phyloP scores from a whole-genome alignment of 495 filamentous ascomycete genomes.

The Durotheca rogersii region DNA sequence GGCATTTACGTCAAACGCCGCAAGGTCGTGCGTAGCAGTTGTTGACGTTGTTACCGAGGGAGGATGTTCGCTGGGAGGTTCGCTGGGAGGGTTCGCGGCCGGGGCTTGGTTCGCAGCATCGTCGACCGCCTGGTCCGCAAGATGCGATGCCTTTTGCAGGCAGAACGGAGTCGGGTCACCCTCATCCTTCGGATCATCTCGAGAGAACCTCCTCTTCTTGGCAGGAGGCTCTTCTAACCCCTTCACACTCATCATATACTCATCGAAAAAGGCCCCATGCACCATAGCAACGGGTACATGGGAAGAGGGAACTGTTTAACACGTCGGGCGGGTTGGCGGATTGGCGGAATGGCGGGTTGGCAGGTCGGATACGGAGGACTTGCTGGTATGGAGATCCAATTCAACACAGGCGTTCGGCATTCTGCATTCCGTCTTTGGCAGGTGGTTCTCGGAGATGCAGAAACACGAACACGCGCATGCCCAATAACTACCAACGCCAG shows the following conservation, averaged over 20 bases:
- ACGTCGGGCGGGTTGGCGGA: no score
- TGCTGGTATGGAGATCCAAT: no score
- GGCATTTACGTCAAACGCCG: slow-evolving; percentile 62
- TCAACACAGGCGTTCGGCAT: no score
- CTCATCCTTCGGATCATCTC: slow-evolving; percentile 52
- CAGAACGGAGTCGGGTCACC: slow-evolving; percentile 6
- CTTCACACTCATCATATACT: slow-evolving; percentile 53
- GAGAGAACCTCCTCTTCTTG: slow-evolving; percentile 84
- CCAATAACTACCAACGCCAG: no score
- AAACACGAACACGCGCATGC: no score
- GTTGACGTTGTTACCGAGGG: neutral
- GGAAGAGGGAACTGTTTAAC: no score
- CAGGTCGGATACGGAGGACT: no score
- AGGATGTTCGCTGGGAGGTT: neutral
- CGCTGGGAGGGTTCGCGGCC: neutral
- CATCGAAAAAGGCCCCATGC: no score
- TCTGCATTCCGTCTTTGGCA: no score
- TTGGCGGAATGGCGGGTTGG: no score
- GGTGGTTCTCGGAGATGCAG: no score
- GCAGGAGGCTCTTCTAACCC: slow-evolving; percentile 61
- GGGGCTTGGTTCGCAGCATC: slow-evolving; percentile 4
- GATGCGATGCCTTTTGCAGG: slow-evolving; percentile 20
- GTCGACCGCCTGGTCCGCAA: slow-evolving; percentile 24
- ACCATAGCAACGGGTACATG: no score
- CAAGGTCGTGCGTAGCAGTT: slow-evolving; percentile 3